Conservation (phyloP, 164 flowering plant genomes). For the Santalum album region DNA sequence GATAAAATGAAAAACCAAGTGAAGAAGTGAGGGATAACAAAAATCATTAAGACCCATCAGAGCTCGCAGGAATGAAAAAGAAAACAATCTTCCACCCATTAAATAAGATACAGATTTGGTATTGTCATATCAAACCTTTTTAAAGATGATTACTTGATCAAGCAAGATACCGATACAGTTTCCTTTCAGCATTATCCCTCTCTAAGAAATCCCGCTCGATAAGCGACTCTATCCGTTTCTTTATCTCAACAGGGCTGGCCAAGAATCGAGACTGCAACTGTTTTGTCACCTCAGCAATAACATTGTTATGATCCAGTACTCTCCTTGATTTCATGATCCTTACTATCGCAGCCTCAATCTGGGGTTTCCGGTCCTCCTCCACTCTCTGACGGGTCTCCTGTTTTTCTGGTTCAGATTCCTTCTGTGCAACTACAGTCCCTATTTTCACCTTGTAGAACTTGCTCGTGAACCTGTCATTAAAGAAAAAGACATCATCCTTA, state of each 20-base stretch:
- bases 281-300: constrained; percentile 91
- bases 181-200: constrained; percentile 75
- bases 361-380: constrained; percentile 96
- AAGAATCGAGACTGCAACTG: constrained; percentile 86
- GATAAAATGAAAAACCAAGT: not conserved
- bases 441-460: constrained; percentile 86
- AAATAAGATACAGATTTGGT: constrained; percentile 13
- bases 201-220: constrained; percentile 95
- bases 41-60: constrained; percentile 11
- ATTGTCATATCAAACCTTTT: constrained; percentile 6
- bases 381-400: constrained; percentile 93
- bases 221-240: constrained; percentile 91
- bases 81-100: constrained; percentile 14
- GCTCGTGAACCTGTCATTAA: constrained; percentile 81
- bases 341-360: constrained; percentile 93
- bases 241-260: constrained; percentile 84
- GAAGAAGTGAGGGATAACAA: constrained; percentile 3
- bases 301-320: constrained; percentile 80
- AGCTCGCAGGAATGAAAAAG: constrained; percentile 13
- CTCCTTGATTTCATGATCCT: constrained; percentile 90
- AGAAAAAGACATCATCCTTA: constrained; percentile 74
- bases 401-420: constrained; percentile 94
- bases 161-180: constrained; percentile 81
- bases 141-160: constrained; percentile 26
- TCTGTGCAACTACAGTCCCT: constrained; percentile 92